These are phyloP conservation scores for Elaeis oleifera DNA, from an alignment of 202 grass and related monocot species.

Conservation along the genomic window DNA sequence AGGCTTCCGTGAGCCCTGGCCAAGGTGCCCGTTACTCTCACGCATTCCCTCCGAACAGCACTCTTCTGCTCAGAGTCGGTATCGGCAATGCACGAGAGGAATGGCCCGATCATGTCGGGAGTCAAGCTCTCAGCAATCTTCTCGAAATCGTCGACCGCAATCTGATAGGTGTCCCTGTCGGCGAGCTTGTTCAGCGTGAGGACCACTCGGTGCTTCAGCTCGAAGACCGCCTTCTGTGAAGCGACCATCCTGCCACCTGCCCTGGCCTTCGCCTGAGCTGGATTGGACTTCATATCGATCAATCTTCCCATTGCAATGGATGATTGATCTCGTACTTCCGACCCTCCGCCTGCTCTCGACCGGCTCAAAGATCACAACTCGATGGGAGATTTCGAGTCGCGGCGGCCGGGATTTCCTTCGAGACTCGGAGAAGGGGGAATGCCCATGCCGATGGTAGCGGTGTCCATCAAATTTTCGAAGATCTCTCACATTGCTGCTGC, in stretches of 20 bases:
- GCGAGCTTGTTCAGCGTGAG: slow-evolving; percentile 81
- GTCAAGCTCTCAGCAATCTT: slow-evolving; percentile 33
- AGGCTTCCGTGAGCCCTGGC: slow-evolving; percentile 42
- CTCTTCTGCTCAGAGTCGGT: slow-evolving; percentile 75
- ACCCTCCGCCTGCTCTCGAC: neutral
- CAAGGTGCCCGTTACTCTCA: slow-evolving; percentile 57
- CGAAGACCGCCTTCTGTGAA: slow-evolving; percentile 36
- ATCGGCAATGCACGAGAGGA: slow-evolving; percentile 71
- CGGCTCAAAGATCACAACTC: too few species aligned
- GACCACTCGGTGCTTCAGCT: slow-evolving; percentile 70
- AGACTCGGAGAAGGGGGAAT: too few species aligned
- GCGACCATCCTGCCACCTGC: neutral
- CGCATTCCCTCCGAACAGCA: slow-evolving; percentile 65
- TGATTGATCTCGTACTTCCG: too few species aligned
- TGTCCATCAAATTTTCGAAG: too few species aligned
- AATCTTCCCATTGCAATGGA: neutral
- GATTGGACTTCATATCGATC: slow-evolving; percentile 47
- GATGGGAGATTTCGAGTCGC: too few species aligned
- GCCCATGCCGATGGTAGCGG: too few species aligned
- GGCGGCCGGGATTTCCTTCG: too few species aligned
- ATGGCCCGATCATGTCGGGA: slow-evolving; percentile 68
- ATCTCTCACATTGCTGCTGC: too few species aligned
- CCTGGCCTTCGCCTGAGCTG: slow-evolving; percentile 52
- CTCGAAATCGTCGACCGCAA: slow-evolving; percentile 63
- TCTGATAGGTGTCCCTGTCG: slow-evolving; percentile 78